Conservation (phyloP, 139 green algal genomes). For the Chlorella sp. region DNA sequence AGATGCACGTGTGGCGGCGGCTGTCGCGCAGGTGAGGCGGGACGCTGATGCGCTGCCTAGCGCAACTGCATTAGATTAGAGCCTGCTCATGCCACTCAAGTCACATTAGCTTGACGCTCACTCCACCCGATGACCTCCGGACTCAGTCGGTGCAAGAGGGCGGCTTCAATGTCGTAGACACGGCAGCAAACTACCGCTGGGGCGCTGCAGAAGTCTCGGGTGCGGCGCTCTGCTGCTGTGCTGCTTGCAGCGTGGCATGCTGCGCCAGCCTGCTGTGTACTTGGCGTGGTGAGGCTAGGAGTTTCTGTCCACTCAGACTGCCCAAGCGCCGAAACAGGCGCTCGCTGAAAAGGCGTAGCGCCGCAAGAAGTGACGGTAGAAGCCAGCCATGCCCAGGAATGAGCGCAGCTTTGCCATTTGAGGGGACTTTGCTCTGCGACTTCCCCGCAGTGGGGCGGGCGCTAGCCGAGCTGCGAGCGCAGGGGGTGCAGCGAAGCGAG, state of each 20-base stretch:
- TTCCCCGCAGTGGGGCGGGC: conserved; percentile 48
- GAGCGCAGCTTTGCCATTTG: too few species aligned
- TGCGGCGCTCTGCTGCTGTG: background rate
- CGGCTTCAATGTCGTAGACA: conserved; percentile 82
- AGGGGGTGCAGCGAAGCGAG: conserved; percentile 54
- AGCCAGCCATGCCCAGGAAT: too few species aligned
- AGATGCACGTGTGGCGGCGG: conserved; percentile 58
- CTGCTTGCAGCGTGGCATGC: too few species aligned
- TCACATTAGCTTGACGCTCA: too few species aligned
- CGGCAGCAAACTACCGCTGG: conserved; percentile 73
- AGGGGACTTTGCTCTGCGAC: too few species aligned
- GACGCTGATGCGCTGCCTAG: background rate
- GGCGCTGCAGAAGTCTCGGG: conserved; percentile 51
- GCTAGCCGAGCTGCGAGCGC: conserved; percentile 44
- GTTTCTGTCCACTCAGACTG: too few species aligned
- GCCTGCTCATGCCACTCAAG: too few species aligned
- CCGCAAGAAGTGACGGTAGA: too few species aligned
- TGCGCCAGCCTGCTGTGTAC: too few species aligned
- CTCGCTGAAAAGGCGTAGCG: too few species aligned
- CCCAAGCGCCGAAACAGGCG: too few species aligned
- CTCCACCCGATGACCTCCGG: background rate
- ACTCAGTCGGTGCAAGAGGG: conserved; percentile 53
- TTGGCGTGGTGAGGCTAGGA: too few species aligned
- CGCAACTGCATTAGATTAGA: background rate
- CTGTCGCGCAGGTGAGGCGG: conserved; percentile 16